Percentiles rank a stretch among this genome's conserved stretches.
phyloP scores from a whole-genome alignment of 2,329 filamentous ascomycete species.

The Botryotinia globosa region DNA sequence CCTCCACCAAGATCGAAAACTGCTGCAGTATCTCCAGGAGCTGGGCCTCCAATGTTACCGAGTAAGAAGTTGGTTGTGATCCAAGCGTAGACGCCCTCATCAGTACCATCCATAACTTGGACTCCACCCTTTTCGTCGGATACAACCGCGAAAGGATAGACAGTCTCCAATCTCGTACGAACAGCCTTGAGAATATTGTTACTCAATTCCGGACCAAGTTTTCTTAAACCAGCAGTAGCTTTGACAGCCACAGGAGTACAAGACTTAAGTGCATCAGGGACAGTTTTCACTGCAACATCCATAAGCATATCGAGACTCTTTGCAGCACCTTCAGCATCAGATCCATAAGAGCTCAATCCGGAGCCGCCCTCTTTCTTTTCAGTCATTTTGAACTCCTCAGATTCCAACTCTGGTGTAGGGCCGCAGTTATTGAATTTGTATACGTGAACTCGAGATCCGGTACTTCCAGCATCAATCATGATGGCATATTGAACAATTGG shows the following conservation, averaged over 20 bases:
- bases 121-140: slow-evolving; percentile 82
- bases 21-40: slow-evolving; percentile 86
- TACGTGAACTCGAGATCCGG: slow-evolving; percentile 95
- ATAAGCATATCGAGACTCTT: slow-evolving; percentile 85
- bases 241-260: slow-evolving; percentile 97
- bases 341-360: slow-evolving; percentile 79
- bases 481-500: slow-evolving; percentile 95
- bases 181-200: slow-evolving; percentile 84
- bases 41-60: slow-evolving; percentile 92
- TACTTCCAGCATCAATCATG: slow-evolving; percentile 98
- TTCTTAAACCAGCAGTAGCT: slow-evolving; percentile 88
- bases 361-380: slow-evolving; percentile 73
- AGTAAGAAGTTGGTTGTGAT: slow-evolving; percentile 98
- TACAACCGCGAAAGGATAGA: slow-evolving; percentile 93
- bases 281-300: slow-evolving; percentile 77
- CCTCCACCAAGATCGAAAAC: slow-evolving; percentile 96
- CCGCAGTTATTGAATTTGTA: slow-evolving; percentile 99
- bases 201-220: slow-evolving; percentile 78
- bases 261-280: slow-evolving; percentile 84
- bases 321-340: slow-evolving; percentile 83
- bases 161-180: slow-evolving; percentile 75
- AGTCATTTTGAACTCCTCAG: slow-evolving; percentile 91
- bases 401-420: slow-evolving; percentile 87
- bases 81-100: slow-evolving; percentile 98
- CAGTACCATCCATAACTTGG: slow-evolving; percentile 93